phyloP scores from a whole-genome alignment of 1,284 basidiomycete species.

The Trichosporon coremiiforme region DNA sequence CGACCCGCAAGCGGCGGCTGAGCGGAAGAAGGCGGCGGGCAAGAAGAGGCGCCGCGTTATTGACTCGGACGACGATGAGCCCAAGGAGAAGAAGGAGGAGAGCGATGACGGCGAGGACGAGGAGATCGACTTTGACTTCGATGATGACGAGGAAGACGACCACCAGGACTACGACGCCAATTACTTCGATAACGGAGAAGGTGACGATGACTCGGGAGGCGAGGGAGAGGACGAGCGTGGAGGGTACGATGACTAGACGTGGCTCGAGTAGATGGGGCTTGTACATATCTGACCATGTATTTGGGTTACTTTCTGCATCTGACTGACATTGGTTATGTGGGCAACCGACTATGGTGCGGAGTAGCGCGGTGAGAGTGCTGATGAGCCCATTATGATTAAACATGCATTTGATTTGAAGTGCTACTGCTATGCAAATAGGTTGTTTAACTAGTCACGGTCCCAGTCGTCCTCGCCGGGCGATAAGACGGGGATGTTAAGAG shows the following conservation, averaged over 20 bases:
- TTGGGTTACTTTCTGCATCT: not conserved
- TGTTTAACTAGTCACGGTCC: conserved; percentile 11
- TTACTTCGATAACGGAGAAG: conserved; percentile 57
- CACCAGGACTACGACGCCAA: conserved; percentile 57
- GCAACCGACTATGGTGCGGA: too few species aligned
- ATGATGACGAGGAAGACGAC: conserved; percentile 51
- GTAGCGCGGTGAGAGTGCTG: too few species aligned
- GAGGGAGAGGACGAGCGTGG: conserved; percentile 32
- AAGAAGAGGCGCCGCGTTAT: conserved; percentile 24
- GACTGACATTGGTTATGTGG: too few species aligned
- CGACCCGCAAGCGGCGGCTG: conserved; percentile 31
- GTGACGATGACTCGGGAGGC: conserved; percentile 51
- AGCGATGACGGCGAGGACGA: conserved; percentile 25
- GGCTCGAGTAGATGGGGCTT: not conserved
- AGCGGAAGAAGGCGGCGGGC: conserved; percentile 7
- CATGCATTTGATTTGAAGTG: not conserved
- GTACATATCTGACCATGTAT: not conserved
- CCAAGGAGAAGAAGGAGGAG: conserved; percentile 15
- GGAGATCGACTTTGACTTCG: conserved; percentile 53
- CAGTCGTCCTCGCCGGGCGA: conserved; percentile 18
- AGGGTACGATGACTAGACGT: conserved; percentile 23
- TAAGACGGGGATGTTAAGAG: not conserved
- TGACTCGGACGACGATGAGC: conserved; percentile 27
- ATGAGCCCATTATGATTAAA: not conserved
- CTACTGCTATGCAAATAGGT: not conserved